Base-by-base conservation (phyloP, 1,284 basidiomycete genomes). In the Exobasidium cylindrosporum region DNA sequence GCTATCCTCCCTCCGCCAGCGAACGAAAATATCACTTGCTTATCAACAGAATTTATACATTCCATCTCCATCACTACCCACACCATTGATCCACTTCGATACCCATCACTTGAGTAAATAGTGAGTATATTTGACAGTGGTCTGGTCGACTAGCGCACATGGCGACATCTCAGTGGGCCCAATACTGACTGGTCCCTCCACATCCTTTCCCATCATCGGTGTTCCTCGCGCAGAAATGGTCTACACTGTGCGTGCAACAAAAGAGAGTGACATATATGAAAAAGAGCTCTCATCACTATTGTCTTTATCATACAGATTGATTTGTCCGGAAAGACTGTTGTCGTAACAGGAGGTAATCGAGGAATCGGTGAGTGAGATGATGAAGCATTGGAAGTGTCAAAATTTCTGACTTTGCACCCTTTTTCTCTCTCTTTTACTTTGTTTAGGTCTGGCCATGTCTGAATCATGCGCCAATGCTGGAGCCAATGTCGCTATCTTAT, bases 321-420 rank as follows among this genome's bases (percentile, higher is more conserved):
- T 55, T 63, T 72, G 29, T 59, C 55, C 45, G 70, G 70, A 32
- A 52, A 55, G 31, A 79, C 77, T 60, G 66, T 79, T 64, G 66
- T 79, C 63, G 86, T 91, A 47, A 89, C 89, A 52, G 77, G 77
- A 54, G 77, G 77, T 57, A 78, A 78, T 70, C 74, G 77, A 56
- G 77, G 76, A 64, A 78, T 78, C 50, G 74, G 35, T 40, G 35
- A 40, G 35, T 40, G 17, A 40, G 35, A 17, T 17, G 72, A 71
- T 61, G 67, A 71, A n/a, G n/a, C n/a, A n/a, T n/a, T n/a, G n/a
- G 29, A 35, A 29, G 1, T 1, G 28, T 31, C 21, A 29, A 5
- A 44, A 1, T 40, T 29, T 14, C 23, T 3, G 28, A 28, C 14
- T 31, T 35, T 24, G 17, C 11, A n/a, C 14, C 47, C 45, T 52